phyloP scores from a whole-genome alignment of 163 green algal species.

The Prototheca stagnorum region DNA sequence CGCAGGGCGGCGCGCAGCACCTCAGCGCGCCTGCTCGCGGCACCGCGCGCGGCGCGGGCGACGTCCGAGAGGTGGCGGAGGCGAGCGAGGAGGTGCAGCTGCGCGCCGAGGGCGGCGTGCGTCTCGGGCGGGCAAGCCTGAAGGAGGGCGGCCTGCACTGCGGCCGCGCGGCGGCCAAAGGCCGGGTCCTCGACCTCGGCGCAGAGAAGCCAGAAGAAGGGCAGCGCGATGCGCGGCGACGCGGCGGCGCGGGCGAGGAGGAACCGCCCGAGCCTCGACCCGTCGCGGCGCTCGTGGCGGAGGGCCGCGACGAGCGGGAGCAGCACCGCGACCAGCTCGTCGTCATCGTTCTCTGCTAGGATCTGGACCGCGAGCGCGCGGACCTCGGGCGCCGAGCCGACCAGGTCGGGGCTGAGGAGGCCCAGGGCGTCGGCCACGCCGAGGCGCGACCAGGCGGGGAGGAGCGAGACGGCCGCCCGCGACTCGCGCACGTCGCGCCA shows the following conservation, averaged over 20 bases:
- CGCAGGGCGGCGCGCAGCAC: slow-evolving; percentile 52
- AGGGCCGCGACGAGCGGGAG: slow-evolving; percentile 86
- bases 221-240: slow-evolving; percentile 41
- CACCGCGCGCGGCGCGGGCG: slow-evolving; percentile 25
- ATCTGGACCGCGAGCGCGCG: slow-evolving; percentile 49
- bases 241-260: slow-evolving; percentile 41
- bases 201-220: slow-evolving; percentile 66
- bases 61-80: slow-evolving; percentile 15
- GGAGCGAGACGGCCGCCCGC: slow-evolving; percentile 59
- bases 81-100: slow-evolving; percentile 7
- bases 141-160: slow-evolving; percentile 39
- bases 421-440: slow-evolving; percentile 79
- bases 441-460: slow-evolving; percentile 67
- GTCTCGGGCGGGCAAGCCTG: not conserved
- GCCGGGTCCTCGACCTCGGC: slow-evolving; percentile 63
- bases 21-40: slow-evolving; percentile 48
- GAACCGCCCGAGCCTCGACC: slow-evolving; percentile 56
- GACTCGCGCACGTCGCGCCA: slow-evolving; percentile 61
- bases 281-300: slow-evolving; percentile 51
- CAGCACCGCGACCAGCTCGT: slow-evolving; percentile 79
- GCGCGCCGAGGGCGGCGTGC: not conserved
- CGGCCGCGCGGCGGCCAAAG: slow-evolving; percentile 48
- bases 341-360: slow-evolving; percentile 53
- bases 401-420: slow-evolving; percentile 81
- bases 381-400: slow-evolving; percentile 51